Base-by-base conservation (phyloP, 768 basidiomycete genomes). In the Artomyces pyxidatus region DNA sequence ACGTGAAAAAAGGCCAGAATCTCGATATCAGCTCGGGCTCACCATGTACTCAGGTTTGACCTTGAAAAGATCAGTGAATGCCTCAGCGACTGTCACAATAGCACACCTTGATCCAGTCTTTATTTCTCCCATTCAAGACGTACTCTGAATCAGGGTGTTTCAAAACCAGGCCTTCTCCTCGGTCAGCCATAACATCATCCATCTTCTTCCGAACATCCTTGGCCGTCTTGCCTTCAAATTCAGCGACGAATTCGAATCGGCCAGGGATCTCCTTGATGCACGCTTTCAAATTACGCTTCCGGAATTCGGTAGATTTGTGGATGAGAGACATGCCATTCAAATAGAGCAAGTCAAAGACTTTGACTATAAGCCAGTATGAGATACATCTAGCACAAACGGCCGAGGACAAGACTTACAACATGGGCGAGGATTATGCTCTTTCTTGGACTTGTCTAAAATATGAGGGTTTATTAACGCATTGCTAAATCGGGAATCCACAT, bases 91-190 rank as follows among this genome's bases (percentile, higher is more conserved):
- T 12, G 3, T 22, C 6, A 45, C 10, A n/a, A 14, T 23, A 8
- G 37, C 64, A 39, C 56, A 83, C 85, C 70, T 99, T 99, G 59
- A 95, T 81, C 95, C 96, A 99, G 58, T 89, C 85, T 63, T 81
- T 78, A 58, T 87, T 90, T 50, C 96, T 74, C 1, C 88, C 91
- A 57, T 94, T 93, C 37, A 96, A 69, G 11, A 80, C 72, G 64
- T 99, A 99, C 52, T 82, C 75, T 0, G 86, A 79, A 21, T 77
- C 67, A 0, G 84, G 83, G 56, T 92, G 85, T 64, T 99, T 99
- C 51, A 98, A 76, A 7, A 98, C 86, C 11, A 99, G 69, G 0
- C 96, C 96, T 65, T 98, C 96, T 3, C 96, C 96, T 47, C 90
- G 81, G 17, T 73, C 65, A 25, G 80, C 83, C 76, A 99, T 83